Evolutionary conservation across 768 basidiomycete species (phyloP).

Genomic region (Mycena vitilis): DNA sequence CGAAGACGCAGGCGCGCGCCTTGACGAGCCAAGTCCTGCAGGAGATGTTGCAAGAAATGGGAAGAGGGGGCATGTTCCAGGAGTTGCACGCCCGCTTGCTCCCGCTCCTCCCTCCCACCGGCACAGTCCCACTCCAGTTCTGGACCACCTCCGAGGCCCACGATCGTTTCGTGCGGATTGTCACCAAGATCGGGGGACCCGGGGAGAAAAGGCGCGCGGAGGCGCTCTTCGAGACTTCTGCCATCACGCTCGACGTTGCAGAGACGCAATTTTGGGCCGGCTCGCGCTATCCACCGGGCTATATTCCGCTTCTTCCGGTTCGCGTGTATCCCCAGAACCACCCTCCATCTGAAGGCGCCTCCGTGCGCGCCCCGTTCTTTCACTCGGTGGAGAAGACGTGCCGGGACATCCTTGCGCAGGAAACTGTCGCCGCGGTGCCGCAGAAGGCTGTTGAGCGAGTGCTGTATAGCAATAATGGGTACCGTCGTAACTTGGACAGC

Average conservation of each 20-base stretch:
- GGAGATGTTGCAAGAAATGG: slow-evolving; percentile 83
- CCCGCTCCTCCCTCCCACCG: slow-evolving; percentile 25
- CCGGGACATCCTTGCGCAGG: slow-evolving; percentile 62
- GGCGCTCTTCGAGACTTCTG: slow-evolving; percentile 61
- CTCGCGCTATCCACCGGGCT: slow-evolving; percentile 67
- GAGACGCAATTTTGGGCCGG: slow-evolving; percentile 68
- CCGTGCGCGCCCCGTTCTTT: slow-evolving; percentile 54
- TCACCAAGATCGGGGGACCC: slow-evolving; percentile 82
- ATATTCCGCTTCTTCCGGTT: slow-evolving; percentile 70
- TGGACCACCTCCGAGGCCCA: slow-evolving; percentile 87
- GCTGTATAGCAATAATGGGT: slow-evolving; percentile 33
- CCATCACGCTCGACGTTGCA: slow-evolving; percentile 43
- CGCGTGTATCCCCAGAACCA: slow-evolving; percentile 54
- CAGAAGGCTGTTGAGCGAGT: slow-evolving; percentile 11
- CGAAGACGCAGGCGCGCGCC: slow-evolving; percentile 72
- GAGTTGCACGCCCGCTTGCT: slow-evolving; percentile 67
- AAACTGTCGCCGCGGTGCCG: slow-evolving; percentile 37
- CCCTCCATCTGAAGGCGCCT: slow-evolving; percentile 34
- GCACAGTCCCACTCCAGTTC: slow-evolving; percentile 57
- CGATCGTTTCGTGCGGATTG: slow-evolving; percentile 78
- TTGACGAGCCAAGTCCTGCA: slow-evolving; percentile 75
- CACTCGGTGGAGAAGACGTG: slow-evolving; percentile 64
- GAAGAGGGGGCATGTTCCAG: slow-evolving; percentile 65
- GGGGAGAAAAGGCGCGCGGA: slow-evolving; percentile 72
- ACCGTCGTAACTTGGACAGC: slow-evolving; percentile 50